These are phyloP conservation scores for Eucalyptus caleyi DNA, from an alignment of 345 rosid genomes.

Conservation along the genomic window DNA sequence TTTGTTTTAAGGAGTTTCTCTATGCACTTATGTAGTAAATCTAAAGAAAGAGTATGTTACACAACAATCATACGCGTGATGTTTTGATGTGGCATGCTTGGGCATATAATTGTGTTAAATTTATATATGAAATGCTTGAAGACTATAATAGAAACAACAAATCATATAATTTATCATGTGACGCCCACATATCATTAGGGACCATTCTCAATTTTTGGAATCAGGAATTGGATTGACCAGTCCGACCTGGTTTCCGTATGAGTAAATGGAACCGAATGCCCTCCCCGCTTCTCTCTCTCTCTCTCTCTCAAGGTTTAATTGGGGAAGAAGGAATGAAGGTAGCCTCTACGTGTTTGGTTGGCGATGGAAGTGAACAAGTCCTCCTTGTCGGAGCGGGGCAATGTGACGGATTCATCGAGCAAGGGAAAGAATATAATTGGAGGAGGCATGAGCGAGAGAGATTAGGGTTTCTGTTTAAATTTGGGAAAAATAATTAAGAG, in stretches of 20 bases:
- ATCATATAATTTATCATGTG: neutral
- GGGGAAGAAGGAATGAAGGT: neutral
- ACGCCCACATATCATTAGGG: too few species aligned
- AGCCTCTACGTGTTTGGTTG: neutral
- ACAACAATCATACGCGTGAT: neutral
- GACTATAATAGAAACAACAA: too few species aligned
- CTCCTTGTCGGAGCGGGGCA: neutral
- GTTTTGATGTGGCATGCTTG: neutral
- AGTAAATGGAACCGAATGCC: neutral
- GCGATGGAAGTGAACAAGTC: neutral
- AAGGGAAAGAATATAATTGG: neutral
- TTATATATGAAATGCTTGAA: neutral
- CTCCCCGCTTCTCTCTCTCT: rapidly evolving
- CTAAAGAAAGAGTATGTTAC: neutral
- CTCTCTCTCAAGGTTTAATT: neutral
- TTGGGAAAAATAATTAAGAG: neutral
- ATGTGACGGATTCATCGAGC: neutral
- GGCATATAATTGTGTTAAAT: neutral
- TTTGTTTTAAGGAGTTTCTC: too few species aligned
- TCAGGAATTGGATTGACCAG: rapidly evolving
- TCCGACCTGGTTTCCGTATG: rapidly evolving
- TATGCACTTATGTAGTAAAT: too few species aligned
- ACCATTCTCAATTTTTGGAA: too few species aligned
- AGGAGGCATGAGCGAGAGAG: neutral
- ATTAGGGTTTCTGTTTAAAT: neutral